Base-by-base conservation (phyloP, 495 filamentous ascomycete species). In the Rostrohypoxylon terebratum region DNA sequence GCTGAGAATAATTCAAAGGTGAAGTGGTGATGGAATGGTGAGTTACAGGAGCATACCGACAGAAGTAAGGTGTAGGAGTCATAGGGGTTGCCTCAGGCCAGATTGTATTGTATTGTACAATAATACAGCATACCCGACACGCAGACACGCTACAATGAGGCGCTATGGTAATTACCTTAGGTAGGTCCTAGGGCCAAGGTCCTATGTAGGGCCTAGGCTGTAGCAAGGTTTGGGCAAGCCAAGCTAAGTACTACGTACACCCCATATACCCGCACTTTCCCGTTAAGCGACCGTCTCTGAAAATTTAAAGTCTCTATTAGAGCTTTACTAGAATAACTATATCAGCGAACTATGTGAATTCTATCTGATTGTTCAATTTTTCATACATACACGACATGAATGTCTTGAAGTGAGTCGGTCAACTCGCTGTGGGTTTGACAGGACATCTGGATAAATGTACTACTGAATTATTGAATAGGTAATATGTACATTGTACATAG, bases 21-120 rank as follows among this genome's bases (percentile, higher is more conserved):
- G 63, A 64, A 45, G 68, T 74, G 31, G 40, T 70, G 55, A 60
- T 45, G 28, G 58, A 72, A 44, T 69, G 59, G 62, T 55, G 20
- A 2, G 14, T 16, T 10, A 33, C 71, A 53, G 68, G 50, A 21
- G 70, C 13, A 42, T 4, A n/a, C 28, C 28, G 28, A 28, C 1
- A 28, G 28, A 28, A 28, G 6, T 28, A 28, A 28, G 6, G 28
- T 28, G 3, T 65, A 45, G 36, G 28, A 31, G 28, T 55, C 7
- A 34, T 34, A 45, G 18, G 11, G 6, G 38, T 23, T 57, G 51
- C 63, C 36, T 64, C 23, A 59, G 63, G 44, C 42, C 59, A 23
- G 53, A 66, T 18, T 25, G 48, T 25, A 51, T n/a, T n/a, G n/a
- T n/a, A n/a, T n/a, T n/a, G n/a, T n/a, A n/a, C n/a, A n/a, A n/a